These are phyloP conservation scores for Debaryomyces udenii DNA, from an alignment of 1,139 yeast species.

Conservation along the genomic window DNA sequence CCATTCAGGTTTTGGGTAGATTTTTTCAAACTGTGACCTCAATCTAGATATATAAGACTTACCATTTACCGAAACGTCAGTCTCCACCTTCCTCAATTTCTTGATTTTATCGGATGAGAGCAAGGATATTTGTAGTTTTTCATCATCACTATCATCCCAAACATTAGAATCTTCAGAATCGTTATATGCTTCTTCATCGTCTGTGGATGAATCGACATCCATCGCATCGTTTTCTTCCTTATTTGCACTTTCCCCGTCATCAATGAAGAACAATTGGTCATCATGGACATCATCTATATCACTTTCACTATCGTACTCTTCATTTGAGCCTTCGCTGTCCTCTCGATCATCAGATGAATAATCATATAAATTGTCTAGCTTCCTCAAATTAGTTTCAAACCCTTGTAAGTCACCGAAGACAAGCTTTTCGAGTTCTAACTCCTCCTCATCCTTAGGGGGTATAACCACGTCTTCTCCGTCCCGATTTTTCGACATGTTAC, in stretches of 20 bases:
- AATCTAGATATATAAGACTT: slow-evolving; percentile 69
- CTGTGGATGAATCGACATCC: slow-evolving; percentile 41
- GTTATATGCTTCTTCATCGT: slow-evolving; percentile 32
- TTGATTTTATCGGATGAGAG: slow-evolving; percentile 60
- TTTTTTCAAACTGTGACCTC: slow-evolving; percentile 81
- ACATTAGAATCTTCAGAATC: slow-evolving; percentile 52
- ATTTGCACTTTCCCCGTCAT: slow-evolving; percentile 49
- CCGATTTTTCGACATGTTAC: slow-evolving; percentile 26
- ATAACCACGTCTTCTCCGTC: slow-evolving; percentile 36
- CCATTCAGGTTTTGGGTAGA: slow-evolving; percentile 91
- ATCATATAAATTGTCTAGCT: slow-evolving; percentile 57
- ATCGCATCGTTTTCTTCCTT: slow-evolving; percentile 35
- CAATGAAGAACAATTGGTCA: slow-evolving; percentile 68
- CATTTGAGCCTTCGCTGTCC: slow-evolving; percentile 22
- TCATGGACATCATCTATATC: slow-evolving; percentile 48
- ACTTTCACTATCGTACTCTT: slow-evolving; percentile 19
- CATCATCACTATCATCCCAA: slow-evolving; percentile 96
- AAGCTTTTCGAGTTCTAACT: slow-evolving; percentile 70
- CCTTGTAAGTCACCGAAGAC: slow-evolving; percentile 91
- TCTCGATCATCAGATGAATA: slow-evolving; percentile 49
- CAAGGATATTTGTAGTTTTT: slow-evolving; percentile 64
- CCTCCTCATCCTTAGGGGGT: slow-evolving; percentile 84
- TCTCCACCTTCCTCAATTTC: slow-evolving; percentile 68
- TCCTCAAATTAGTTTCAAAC: slow-evolving; percentile 67
- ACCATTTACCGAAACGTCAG: slow-evolving; percentile 65